phyloP scores from a whole-genome alignment of 768 basidiomycete species.

The Russula earlei region DNA sequence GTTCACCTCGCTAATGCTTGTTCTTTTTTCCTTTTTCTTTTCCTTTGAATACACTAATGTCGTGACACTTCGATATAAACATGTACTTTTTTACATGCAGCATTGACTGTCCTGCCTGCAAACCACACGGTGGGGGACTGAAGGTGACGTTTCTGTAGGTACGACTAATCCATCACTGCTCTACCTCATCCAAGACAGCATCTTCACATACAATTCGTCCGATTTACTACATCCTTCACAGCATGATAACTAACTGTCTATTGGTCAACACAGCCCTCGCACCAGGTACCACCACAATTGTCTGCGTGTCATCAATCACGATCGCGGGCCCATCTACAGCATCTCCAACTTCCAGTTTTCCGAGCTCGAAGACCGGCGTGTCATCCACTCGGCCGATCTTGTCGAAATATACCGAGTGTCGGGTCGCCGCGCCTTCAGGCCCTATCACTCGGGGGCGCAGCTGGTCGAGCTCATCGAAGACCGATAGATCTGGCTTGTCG shows the following conservation, averaged over 20 bases:
- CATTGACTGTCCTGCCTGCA: too few relatives aligned
- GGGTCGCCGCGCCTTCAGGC: slow-evolving; percentile 38
- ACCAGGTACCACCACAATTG: slow-evolving; percentile 77
- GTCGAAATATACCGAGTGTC: slow-evolving; percentile 75
- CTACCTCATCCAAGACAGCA: too few relatives aligned
- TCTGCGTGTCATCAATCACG: slow-evolving; percentile 94
- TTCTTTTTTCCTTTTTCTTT: too few relatives aligned
- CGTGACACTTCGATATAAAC: too few relatives aligned
- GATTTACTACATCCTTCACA: slow-evolving; percentile 20
- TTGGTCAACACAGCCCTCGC: slow-evolving; percentile 58
- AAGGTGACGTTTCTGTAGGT: too few relatives aligned
- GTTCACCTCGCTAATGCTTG: too few relatives aligned
- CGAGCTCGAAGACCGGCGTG: slow-evolving; percentile 73
- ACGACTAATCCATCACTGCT: too few relatives aligned
- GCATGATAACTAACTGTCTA: slow-evolving; percentile 52
- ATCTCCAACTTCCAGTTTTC: slow-evolving; percentile 58
- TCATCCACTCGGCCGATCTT: slow-evolving; percentile 62
- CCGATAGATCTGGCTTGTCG: slow-evolving; percentile 68
- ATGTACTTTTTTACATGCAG: too few relatives aligned
- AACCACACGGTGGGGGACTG: too few relatives aligned
- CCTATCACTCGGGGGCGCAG: slow-evolving; percentile 36
- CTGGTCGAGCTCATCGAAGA: slow-evolving; percentile 60
- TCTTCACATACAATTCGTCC: too few relatives aligned
- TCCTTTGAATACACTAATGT: too few relatives aligned
- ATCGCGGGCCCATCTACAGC: slow-evolving; percentile 78